Base-by-base conservation (phyloP, 1,284 basidiomycete species). In the Heterobasidion parviporum region DNA sequence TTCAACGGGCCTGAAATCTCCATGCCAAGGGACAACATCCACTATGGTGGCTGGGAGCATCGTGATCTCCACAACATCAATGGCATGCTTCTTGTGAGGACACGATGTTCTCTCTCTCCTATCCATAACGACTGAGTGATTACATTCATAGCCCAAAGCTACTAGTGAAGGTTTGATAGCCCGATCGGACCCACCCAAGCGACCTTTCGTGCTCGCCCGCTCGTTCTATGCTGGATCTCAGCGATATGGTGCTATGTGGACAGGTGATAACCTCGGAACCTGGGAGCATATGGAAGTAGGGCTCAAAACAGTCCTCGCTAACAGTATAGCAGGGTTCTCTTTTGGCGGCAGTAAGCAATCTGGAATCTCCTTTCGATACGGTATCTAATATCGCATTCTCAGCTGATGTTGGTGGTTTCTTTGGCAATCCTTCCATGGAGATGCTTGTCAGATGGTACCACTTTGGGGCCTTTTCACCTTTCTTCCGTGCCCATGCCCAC, bases 1-100 rank as follows among this genome's bases (percentile, higher is more conserved):
- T 99, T 99, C 77, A 96, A 98, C 63, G 97, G 96, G 0, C 97
- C 97, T 2, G 97, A 99, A 69, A 96, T 99, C 65, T 94, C 93
- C 12, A 94, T 98, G 87, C 94, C 92, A 12, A 92, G 90, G 68
- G 97, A 99, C 64, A 92, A 89, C 59, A 71, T 97, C 41, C 96
- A 99, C 66, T 75, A 92, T 65, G 89, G 87, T 44, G 94, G 93
- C 18, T 99, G 96, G 96, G 96, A 99, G 68, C 94, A 99, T 67
- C 86, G 96, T 48, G 96, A 99, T 67, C 71, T 99, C 2, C 93
- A 96, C 69, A 96, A 96, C 66, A 86, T 97, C 69, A 94, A 95
- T 64, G 92, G 92, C 56, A 91, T 93, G 88, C 82, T 91, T 59
- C 85, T 80, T 64, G 87, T 88, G 67, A 47, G 83, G 26, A 73